Evolutionary conservation across 2,329 filamentous ascomycete genomes (phyloP), one percentile per base, ranked within the genome.

Genomic region (Epichloe baconii): DNA sequence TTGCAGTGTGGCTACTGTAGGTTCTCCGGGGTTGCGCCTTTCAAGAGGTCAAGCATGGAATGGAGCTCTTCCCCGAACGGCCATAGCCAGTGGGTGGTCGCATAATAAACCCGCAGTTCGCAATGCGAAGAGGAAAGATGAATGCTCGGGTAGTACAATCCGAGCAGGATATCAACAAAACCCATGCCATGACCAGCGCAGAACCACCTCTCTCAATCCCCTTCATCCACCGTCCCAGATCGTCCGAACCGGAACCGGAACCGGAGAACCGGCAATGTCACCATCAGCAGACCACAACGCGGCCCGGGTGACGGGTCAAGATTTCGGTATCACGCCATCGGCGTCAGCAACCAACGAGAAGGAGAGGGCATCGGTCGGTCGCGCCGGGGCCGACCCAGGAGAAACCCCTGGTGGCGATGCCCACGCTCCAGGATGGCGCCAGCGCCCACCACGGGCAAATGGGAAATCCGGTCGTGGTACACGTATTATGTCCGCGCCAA

Each of bases 401-500:
- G 35, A 17, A n/a, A 17, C 41, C 35, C 17, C 31, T 19, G 5
- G 47, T 52, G 5, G 52, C 50, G 17, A 48, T 45, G 47, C 44
- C 52, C 3, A 35, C 45, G 12, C 35, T 50, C 38, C 44, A 52
- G 37, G 42, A 47, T 10, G 49, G 34, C 47, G 41, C 48, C 48
- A 6, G 23, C 14, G 3, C 53, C 53, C 19, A 35, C 50, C 17
- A 55, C 53, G 19, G 45, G 73, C 40, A 48, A 11, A 10, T 51
- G 52, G 35, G 61, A 63, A 26, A 59, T 62, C 6, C 52, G 56
- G 46, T 55, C 60, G 3, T 63, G 59, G 59, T 65, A 66, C 50
- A 53, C 57, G 36, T 84, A 84, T 64, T 85, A 85, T 60, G 75
- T 84, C 48, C 82, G 82, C 45, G 78, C 82, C 60, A 85, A 85